These are phyloP conservation scores for Apiospora pterosperma DNA, from an alignment of 2,329 filamentous ascomycete species.

Conservation along the genomic window DNA sequence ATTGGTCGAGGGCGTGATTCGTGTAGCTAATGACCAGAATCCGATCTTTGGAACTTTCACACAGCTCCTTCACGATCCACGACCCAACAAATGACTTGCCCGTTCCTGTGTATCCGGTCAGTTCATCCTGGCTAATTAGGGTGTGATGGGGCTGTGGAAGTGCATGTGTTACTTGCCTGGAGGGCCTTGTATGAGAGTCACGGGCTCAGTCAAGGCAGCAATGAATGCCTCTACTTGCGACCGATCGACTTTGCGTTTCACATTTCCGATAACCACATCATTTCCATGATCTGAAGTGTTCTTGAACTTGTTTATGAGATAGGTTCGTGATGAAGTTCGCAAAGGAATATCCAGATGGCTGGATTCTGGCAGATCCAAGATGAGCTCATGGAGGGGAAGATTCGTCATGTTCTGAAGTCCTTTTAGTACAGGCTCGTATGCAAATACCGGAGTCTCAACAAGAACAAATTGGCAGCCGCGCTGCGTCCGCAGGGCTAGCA, in stretches of 20 bases:
- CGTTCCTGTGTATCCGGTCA: constrained; percentile 46
- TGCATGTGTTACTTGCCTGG: constrained; percentile 47
- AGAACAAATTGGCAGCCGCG: constrained; percentile 45
- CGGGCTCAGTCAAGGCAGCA: constrained; percentile 44
- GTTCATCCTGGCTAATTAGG: neutral
- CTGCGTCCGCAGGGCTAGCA: constrained; percentile 39
- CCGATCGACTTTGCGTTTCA: constrained; percentile 16
- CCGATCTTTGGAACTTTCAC: constrained; percentile 42
- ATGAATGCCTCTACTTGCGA: constrained; percentile 57
- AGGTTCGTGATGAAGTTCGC: neutral
- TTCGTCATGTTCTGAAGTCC: constrained; percentile 54
- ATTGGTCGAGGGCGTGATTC: constrained; percentile 65
- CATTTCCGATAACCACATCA: neutral
- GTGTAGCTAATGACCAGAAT: constrained; percentile 67
- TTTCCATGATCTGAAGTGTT: neutral
- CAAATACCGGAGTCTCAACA: constrained; percentile 64
- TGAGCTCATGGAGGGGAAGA: constrained; percentile 51
- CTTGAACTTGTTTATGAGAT: neutral
- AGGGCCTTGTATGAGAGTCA: constrained; percentile 69
- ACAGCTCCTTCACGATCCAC: constrained; percentile 53
- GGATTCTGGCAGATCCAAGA: constrained; percentile 35
- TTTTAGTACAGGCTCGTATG: constrained; percentile 63
- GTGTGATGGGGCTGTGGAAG: neutral
- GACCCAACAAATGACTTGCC: constrained; percentile 75
- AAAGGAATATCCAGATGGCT: neutral